Evolutionary conservation across 768 basidiomycete species (phyloP).

Genomic region (Tephrocybe sp.): DNA sequence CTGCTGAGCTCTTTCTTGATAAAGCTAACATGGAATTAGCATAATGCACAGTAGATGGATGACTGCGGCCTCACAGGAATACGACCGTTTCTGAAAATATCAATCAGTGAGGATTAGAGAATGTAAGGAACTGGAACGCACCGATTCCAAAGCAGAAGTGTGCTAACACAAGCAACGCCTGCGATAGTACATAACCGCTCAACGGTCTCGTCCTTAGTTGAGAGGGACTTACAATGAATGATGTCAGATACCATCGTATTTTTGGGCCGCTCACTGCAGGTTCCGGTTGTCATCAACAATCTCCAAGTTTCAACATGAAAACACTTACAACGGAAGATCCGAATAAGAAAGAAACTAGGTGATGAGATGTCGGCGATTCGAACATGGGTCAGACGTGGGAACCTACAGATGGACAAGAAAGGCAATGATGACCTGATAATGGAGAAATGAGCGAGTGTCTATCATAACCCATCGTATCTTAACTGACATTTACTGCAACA

Average conservation of each 20-base stretch:
- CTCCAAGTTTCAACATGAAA: neutral
- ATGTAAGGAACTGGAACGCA: slow-evolving; percentile 11
- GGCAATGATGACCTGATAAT: slow-evolving; percentile 25
- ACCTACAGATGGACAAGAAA: slow-evolving; percentile 32
- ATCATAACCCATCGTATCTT: neutral
- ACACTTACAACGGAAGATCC: slow-evolving; percentile 29
- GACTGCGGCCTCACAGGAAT: slow-evolving; percentile 23
- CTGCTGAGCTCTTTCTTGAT: slow-evolving; percentile 33
- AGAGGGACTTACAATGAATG: slow-evolving; percentile 26
- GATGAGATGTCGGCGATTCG: slow-evolving; percentile 1
- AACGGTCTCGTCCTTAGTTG: neutral
- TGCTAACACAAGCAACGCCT: slow-evolving; percentile 25
- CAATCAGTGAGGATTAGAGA: neutral
- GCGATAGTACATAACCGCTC: neutral
- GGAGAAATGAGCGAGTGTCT: neutral
- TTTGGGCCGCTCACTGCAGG: slow-evolving; percentile 29
- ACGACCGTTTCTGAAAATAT: slow-evolving; percentile 30
- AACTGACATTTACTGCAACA: slow-evolving; percentile 24
- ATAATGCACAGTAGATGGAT: neutral
- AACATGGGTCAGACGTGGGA: neutral
- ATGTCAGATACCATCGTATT: slow-evolving; percentile 31
- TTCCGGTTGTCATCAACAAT: neutral
- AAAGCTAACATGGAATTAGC: slow-evolving; percentile 26
- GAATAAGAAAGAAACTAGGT: slow-evolving; percentile 35
- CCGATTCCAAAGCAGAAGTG: slow-evolving; percentile 39